These are phyloP conservation scores for Tulasnella sp. DNA, from an alignment of 768 basidiomycete species.

Conservation along the genomic window DNA sequence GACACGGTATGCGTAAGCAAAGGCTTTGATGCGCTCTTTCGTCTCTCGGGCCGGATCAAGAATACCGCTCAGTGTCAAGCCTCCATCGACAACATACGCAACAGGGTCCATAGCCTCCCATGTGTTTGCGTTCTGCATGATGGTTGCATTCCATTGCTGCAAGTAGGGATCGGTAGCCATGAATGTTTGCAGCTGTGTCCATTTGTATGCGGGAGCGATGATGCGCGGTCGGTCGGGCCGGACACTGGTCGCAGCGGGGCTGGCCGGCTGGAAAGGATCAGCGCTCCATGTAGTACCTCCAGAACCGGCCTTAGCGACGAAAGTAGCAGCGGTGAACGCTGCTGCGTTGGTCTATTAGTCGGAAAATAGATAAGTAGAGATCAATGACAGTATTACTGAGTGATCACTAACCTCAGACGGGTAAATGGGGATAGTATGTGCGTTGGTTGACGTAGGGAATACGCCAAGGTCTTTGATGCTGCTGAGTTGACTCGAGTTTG, in stretches of 20 bases:
- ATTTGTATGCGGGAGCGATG: conserved; percentile 86
- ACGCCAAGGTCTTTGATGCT: conserved; percentile 53
- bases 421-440: conserved; percentile 75
- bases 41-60: conserved; percentile 82
- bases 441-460: conserved; percentile 70
- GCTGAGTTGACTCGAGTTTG: conserved; percentile 40
- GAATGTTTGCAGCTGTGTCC: conserved; percentile 66
- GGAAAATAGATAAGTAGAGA: conserved; percentile 7
- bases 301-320: conserved; percentile 42
- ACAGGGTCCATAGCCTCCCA: conserved; percentile 57
- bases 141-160: conserved; percentile 77
- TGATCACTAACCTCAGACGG: conserved; percentile 68
- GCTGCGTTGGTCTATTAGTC: conserved; percentile 64
- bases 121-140: conserved; percentile 78
- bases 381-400: neutral
- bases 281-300: conserved; percentile 58
- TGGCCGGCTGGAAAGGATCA: conserved; percentile 64
- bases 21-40: conserved; percentile 87
- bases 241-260: conserved; percentile 46
- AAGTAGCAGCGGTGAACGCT: conserved; percentile 60
- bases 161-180: conserved; percentile 82
- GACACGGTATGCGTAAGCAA: conserved; percentile 81
- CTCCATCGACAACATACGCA: conserved; percentile 62
- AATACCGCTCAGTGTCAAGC: conserved; percentile 59
- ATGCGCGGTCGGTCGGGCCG: conserved; percentile 80